Evolutionary conservation across 1,284 basidiomycete species (phyloP).

Genomic region (Kwoniella shivajii): DNA sequence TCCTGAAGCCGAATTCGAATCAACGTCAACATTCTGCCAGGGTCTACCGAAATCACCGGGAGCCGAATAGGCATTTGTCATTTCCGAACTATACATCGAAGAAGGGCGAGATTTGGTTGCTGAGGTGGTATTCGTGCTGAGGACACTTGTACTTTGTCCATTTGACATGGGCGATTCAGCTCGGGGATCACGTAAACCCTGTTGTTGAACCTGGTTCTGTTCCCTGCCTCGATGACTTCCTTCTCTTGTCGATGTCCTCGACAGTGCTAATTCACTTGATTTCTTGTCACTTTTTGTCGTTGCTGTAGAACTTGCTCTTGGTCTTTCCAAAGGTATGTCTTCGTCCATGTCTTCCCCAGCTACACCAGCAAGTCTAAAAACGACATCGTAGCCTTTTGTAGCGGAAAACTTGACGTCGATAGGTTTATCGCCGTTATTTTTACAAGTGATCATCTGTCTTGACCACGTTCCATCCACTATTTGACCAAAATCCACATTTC

Average conservation of each 20-base stretch:
- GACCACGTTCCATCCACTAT: slow-evolving; percentile 57
- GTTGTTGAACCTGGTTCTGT: neutral
- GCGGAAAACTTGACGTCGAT: slow-evolving; percentile 57
- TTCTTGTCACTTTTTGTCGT: neutral
- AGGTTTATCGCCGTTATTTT: slow-evolving; percentile 55
- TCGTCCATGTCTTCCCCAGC: slow-evolving; percentile 52
- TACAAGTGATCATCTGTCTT: slow-evolving; percentile 55
- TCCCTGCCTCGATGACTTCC: slow-evolving; percentile 6
- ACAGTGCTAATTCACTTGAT: slow-evolving; percentile 10
- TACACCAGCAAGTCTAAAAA: slow-evolving; percentile 56
- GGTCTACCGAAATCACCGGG: slow-evolving; percentile 7
- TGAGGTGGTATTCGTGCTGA: too few species aligned
- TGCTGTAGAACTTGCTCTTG: neutral
- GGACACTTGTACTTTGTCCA: neutral
- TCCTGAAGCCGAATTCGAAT: neutral
- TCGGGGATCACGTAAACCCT: slow-evolving; percentile 6
- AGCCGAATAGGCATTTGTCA: slow-evolving; percentile 2
- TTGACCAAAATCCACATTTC: slow-evolving; percentile 57
- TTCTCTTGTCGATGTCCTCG: slow-evolving; percentile 42
- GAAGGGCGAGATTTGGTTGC: slow-evolving; percentile 1
- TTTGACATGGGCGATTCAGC: slow-evolving; percentile 9
- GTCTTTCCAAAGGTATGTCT: slow-evolving; percentile 34
- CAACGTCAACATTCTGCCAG: neutral
- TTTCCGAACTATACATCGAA: slow-evolving; percentile 7
- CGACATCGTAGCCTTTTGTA: slow-evolving; percentile 54